Base-by-base conservation (phyloP, 176 grass and related monocot genomes). In the Pontederia paniculata region DNA sequence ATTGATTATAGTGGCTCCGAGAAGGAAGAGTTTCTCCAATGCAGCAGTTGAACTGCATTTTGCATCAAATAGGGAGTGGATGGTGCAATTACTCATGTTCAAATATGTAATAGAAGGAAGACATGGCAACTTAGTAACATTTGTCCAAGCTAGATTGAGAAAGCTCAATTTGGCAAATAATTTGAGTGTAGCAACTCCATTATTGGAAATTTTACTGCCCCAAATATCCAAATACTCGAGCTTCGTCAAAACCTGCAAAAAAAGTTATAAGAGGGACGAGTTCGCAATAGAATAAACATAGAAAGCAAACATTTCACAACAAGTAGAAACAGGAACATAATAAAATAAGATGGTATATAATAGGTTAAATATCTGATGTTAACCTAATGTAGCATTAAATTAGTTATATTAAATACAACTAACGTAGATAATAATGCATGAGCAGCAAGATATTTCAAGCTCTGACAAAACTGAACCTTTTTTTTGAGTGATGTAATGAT, bases 201-300 rank as follows among this genome's bases (percentile, higher is more conserved):
- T 63, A 45, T 87, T 78, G 49, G 80, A 74, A 60, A 73, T 74
- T 78, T 76, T 70, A 70, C 80, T 90, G 65, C 86, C 83, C 91
- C 91, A 90, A 66, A 97, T 55, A 79, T 97, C 86, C 78, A 97
- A 75, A 51, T 90, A 63, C 53, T 97, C 80, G 5, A 97, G 82
- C 16, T n/a, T 54, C 72, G 67, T 84, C 57, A 97, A 62, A 67
- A 84, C 82, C 91, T 97, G 57, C 28, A 83, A 48, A 12, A 78
- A 55, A 23, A 73, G 41, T 62, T 15, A 42, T 9, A 53, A 42
- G 50, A 19, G 43, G 19, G 31, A 17, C 18, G 17, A 46, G 43
- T 62, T 22, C 22, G 22, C 47, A 23, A 21, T 23, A 13, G 54
- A 23, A 47, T 17, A 42, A 63, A n/a, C 6, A 63, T 42, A 22